A percentile compares a stretch with the other conserved stretches of the same genome.
These are phyloP conservation scores for Vigna mungo DNA, from an alignment of 306 rosid genomes.

Conservation along the genomic window DNA sequence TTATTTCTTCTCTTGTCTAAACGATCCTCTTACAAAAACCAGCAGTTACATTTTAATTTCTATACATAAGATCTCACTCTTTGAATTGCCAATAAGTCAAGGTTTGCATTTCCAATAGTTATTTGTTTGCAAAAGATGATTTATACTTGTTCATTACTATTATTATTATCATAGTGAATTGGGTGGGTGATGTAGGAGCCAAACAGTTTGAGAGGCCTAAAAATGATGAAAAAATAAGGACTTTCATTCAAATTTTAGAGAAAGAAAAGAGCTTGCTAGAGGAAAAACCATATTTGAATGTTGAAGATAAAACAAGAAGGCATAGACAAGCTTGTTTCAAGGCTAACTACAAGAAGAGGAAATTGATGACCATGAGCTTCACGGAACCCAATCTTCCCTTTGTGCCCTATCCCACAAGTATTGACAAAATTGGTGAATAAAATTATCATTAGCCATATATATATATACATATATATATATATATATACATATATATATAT, in stretches of 20 bases:
- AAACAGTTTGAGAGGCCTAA: conserved; percentile 43
- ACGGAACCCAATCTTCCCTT: conserved; percentile 25
- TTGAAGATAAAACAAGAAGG: conserved; percentile 68
- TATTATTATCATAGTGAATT: not conserved
- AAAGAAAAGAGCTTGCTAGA: conserved; percentile 72
- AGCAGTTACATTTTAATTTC: too few relatives aligned
- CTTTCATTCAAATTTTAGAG: conserved; percentile 62
- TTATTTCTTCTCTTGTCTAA: too few relatives aligned
- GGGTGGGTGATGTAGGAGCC: conserved; percentile 50
- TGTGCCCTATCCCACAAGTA: not conserved
- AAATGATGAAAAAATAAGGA: conserved; percentile 53
- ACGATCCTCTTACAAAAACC: too few relatives aligned
- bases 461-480: not conserved
- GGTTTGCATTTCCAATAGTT: not conserved
- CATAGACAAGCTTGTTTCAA: conserved; percentile 89
- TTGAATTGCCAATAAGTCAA: not conserved
- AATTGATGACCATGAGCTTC: conserved; percentile 46
- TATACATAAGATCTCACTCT: not conserved
- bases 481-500: too few relatives aligned
- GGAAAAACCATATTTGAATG: conserved; percentile 70
- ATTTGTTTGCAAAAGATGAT: not conserved
- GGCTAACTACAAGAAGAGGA: conserved; percentile 87
- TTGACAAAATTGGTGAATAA: not conserved
- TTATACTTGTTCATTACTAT: not conserved
- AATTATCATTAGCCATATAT: not conserved